Conservation (phyloP, 2,329 filamentous ascomycete species). For the Hirsutella minnesotensis region DNA sequence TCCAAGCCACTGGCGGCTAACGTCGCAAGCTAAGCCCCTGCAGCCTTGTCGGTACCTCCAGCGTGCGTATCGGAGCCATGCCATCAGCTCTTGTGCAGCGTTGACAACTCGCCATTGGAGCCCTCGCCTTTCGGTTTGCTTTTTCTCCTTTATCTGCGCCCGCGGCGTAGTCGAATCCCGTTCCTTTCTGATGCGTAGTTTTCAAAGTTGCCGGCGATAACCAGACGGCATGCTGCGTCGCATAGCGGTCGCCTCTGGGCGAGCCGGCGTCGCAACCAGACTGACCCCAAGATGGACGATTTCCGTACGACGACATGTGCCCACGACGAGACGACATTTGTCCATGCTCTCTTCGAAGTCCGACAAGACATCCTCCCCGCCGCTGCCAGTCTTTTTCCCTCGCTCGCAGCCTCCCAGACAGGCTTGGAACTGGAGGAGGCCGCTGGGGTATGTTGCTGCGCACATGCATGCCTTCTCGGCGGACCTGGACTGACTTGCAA, state of each 20-base stretch:
- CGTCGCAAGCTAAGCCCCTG: no score
- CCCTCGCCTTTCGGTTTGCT: no score
- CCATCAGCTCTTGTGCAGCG: no score
- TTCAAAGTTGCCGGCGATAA: background rate
- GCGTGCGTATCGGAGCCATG: no score
- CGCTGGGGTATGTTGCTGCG: conserved; percentile 16
- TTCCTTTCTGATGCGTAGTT: background rate
- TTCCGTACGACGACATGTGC: conserved; percentile 10
- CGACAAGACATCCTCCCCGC: conserved; percentile 5
- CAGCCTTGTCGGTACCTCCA: no score
- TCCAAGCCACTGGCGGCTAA: no score
- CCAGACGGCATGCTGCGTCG: conserved; percentile 11
- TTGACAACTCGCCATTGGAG: no score
- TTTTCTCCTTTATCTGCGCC: background rate
- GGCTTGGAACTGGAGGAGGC: conserved; percentile 11
- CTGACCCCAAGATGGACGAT: conserved; percentile 10
- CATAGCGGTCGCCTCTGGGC: conserved; percentile 10
- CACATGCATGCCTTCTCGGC: background rate
- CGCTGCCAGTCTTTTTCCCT: conserved; percentile 22
- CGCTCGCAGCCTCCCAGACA: conserved; percentile 3
- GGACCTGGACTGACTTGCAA: background rate
- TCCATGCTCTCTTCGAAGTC: conserved; percentile 21
- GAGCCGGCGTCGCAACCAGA: conserved; percentile 8
- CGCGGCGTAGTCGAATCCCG: background rate
- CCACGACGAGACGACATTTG: conserved; percentile 17